Evolutionary conservation across 2,329 filamentous ascomycete species (phyloP).

Genomic region (Thermothelomyces thermophilus): DNA sequence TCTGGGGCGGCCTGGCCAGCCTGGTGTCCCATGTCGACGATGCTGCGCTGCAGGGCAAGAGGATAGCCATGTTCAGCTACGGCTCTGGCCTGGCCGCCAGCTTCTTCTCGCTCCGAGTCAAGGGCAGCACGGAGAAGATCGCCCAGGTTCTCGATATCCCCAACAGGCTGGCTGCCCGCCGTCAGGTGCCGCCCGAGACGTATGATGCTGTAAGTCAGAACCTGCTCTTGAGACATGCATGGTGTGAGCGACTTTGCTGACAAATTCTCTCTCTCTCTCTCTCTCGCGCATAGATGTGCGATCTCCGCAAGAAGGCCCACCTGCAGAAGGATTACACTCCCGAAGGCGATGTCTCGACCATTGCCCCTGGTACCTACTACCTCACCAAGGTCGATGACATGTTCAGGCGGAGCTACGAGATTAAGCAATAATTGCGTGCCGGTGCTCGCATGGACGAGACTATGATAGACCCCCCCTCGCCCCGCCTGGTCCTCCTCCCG

Average conservation of each 20-base stretch:
- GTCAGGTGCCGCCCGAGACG: slow-evolving; percentile 59
- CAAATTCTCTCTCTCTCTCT: background rate
- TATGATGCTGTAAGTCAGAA: slow-evolving; percentile 63
- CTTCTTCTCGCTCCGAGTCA: slow-evolving; percentile 67
- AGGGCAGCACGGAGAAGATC: slow-evolving; percentile 63
- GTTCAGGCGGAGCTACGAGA: slow-evolving; percentile 72
- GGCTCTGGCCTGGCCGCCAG: slow-evolving; percentile 67
- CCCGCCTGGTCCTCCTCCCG: background rate
- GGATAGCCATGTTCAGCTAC: slow-evolving; percentile 71
- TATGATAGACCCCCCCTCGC: background rate
- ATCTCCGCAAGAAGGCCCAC: slow-evolving; percentile 75
- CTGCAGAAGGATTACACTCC: slow-evolving; percentile 74
- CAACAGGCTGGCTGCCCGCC: slow-evolving; percentile 58
- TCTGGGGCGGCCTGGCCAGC: slow-evolving; percentile 70
- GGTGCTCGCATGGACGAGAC: background rate
- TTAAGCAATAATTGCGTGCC: slow-evolving; percentile 56
- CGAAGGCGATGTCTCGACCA: slow-evolving; percentile 58
- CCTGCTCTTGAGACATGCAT: background rate
- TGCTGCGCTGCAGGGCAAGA: slow-evolving; percentile 61
- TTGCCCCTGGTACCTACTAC: slow-evolving; percentile 67
- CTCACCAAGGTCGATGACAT: slow-evolving; percentile 74
- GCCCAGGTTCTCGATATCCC: slow-evolving; percentile 63
- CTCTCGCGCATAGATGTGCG: slow-evolving; percentile 70
- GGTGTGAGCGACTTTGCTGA: background rate
- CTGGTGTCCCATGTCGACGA: slow-evolving; percentile 59